Evolutionary conservation across 345 rosid genomes (phyloP).

Genomic region (Linum lewisii): DNA sequence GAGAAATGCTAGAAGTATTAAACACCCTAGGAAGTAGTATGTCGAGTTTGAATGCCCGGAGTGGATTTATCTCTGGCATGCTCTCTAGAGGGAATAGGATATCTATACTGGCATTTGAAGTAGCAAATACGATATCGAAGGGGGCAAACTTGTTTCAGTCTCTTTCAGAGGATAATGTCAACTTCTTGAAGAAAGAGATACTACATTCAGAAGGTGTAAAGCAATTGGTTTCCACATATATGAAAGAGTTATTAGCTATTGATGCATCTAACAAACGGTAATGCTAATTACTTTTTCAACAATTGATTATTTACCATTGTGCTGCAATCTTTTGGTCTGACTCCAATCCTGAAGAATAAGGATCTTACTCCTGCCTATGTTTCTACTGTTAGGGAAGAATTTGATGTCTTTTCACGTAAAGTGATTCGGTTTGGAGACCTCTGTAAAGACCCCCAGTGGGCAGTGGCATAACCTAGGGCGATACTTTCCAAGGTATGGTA

Average conservation of each 20-base stretch:
- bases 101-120: slow-evolving; percentile 72
- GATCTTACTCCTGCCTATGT: not conserved
- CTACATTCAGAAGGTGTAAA: slow-evolving; percentile 58
- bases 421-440: slow-evolving; percentile 77
- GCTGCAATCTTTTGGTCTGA: not conserved
- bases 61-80: slow-evolving; percentile 44
- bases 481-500: slow-evolving; percentile 59
- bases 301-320: not conserved
- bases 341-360: not conserved
- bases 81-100: slow-evolving; percentile 46
- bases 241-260: slow-evolving; percentile 47
- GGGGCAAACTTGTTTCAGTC: slow-evolving; percentile 63
- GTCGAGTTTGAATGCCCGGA: slow-evolving; percentile 52
- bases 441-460: slow-evolving; percentile 77
- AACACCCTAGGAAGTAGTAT: slow-evolving; percentile 72
- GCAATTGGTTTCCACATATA: slow-evolving; percentile 56
- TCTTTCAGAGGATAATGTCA: slow-evolving; percentile 56
- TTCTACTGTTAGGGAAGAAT: slow-evolving; percentile 56
- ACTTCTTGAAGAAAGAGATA: slow-evolving; percentile 52
- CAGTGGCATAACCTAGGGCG: slow-evolving; percentile 85
- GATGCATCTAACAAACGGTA: slow-evolving; percentile 93
- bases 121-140: slow-evolving; percentile 82
- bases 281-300: slow-evolving; percentile 11
- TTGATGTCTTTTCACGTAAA: slow-evolving; percentile 61
- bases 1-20: slow-evolving; percentile 64